Conservation (phyloP, 2,329 filamentous ascomycete species). For the Penicillium nordicum region DNA sequence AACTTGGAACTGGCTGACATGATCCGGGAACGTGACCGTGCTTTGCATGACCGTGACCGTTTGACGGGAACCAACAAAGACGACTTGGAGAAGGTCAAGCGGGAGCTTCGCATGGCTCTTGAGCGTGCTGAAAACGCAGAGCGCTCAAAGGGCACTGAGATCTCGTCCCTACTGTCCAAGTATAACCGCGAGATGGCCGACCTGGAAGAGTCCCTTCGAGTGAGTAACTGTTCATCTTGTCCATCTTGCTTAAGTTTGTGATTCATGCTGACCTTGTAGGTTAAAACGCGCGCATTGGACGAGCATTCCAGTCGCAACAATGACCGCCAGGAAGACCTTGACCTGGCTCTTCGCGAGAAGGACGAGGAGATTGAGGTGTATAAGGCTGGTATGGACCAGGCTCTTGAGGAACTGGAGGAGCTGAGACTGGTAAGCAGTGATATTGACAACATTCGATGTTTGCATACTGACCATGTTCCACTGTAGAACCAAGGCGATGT, state of each 20-base stretch:
- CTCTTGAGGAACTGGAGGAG: slow-evolving; percentile 86
- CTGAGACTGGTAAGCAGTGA: slow-evolving; percentile 56
- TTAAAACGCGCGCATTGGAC: slow-evolving; percentile 82
- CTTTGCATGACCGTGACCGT: slow-evolving; percentile 88
- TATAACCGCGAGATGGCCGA: slow-evolving; percentile 98
- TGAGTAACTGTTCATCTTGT: slow-evolving; percentile 24
- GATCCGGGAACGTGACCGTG: slow-evolving; percentile 94
- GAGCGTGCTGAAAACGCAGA: slow-evolving; percentile 91
- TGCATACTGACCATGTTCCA: neutral
- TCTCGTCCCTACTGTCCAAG: slow-evolving; percentile 89
- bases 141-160: slow-evolving; percentile 87
- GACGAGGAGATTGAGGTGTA: slow-evolving; percentile 98
- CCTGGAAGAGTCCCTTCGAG: slow-evolving; percentile 79
- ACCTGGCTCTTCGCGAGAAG: slow-evolving; percentile 82
- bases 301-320: slow-evolving; percentile 74
- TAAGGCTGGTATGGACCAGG: slow-evolving; percentile 97
- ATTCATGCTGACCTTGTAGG: slow-evolving; percentile 46
- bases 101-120: slow-evolving; percentile 85
- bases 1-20: slow-evolving; percentile 98
- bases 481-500: slow-evolving; percentile 64
- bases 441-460: neutral
- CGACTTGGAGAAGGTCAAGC: slow-evolving; percentile 89
- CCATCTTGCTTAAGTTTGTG: neutral
- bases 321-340: slow-evolving; percentile 80
- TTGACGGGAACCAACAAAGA: slow-evolving; percentile 83